Evolutionary conservation across 257 asterid genomes (phyloP).

Genomic region (Penstemon barbatus): DNA sequence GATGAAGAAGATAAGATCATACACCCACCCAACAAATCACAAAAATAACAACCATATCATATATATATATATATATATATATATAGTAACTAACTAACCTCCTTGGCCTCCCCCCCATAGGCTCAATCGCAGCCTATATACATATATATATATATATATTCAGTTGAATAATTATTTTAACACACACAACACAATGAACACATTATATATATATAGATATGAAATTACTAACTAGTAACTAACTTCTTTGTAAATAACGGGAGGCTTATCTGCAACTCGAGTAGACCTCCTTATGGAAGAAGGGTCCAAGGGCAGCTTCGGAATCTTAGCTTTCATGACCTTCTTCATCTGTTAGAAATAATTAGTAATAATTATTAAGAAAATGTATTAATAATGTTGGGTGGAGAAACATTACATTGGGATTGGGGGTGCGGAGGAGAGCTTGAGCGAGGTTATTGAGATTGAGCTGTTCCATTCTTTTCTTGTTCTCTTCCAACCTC

Average conservation of each 20-base stretch:
- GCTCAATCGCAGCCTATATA: slow-evolving; percentile 50
- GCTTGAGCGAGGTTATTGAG: slow-evolving; percentile 57
- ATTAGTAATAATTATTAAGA: too few relatives aligned
- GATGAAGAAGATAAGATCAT: slow-evolving; percentile 10
- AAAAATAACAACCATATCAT: too few relatives aligned
- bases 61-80: too few relatives aligned
- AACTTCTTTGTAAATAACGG: slow-evolving; percentile 65
- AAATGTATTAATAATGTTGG: too few relatives aligned
- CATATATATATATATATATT: too few relatives aligned
- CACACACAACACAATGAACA: slow-evolving; percentile 35
- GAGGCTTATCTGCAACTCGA: slow-evolving; percentile 61
- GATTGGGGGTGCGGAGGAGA: slow-evolving; percentile 55
- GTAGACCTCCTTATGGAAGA: slow-evolving; percentile 55
- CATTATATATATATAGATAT: background rate
- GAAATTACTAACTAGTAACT: slow-evolving; percentile 1
- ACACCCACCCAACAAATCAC: background rate
- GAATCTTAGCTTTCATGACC: slow-evolving; percentile 44
- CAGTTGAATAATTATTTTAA: too few relatives aligned
- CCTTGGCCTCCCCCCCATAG: slow-evolving; percentile 50
- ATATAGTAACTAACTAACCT: slow-evolving; percentile 48
- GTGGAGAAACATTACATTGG: too few relatives aligned
- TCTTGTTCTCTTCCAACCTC: slow-evolving; percentile 73
- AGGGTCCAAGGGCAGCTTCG: slow-evolving; percentile 44
- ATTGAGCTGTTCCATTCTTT: slow-evolving; percentile 66
- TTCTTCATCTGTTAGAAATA: slow-evolving; percentile 88